Evolutionary conservation across 441 rosid genomes (phyloP), one percentile per base, ranked within the genome.

Genomic region (Syzygium malaccense): DNA sequence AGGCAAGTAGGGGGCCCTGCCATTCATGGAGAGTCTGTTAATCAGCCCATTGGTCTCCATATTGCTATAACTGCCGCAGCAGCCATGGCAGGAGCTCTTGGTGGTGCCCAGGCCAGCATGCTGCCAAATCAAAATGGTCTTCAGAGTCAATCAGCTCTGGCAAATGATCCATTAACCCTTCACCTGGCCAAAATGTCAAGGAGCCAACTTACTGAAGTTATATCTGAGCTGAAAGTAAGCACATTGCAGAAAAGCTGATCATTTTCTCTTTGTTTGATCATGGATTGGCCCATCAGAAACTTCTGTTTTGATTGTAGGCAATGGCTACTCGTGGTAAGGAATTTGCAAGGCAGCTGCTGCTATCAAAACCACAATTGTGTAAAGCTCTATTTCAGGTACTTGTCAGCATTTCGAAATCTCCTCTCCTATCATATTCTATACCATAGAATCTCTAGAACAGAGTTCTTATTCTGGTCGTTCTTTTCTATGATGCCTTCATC

Each of bases 331-430:
- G 93, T 89, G 93, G 94, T 91, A 95, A 92, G 92, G 99, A 96
- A 87, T 93, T 88, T 90, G 94, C 99, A 88, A 94, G 93, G 71
- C 96, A 95, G 93, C 94, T 98, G 89, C 92, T 98, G 92, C 94
- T 94, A 86, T 92, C 95, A 53, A 96, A 90, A 90, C 99, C 99
- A 49, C 97, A 93, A 92, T 90, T 98, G 91, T 88, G 95, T 79
- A 98, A 95, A 95, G 97, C 99, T 88, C 93, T 98, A 87, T 97
- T 97, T 88, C 98, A 94, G 99, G 99, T 98, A 89, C 79, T 86
- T 55, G 62, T 32, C 49, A 62, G 71, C 55, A 41, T 37, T 54
- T 32, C 14, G 37, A 55, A 66, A 12, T 85, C 18, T 85, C 86
- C 86, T 55, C 18, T 84, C 58, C 41, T 53, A 45, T 71, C 28